Percentiles rank a stretch among this genome's conserved stretches.
These are phyloP conservation scores for Biscutella laevigata DNA, from an alignment of 441 rosid genomes.

Conservation along the genomic window DNA sequence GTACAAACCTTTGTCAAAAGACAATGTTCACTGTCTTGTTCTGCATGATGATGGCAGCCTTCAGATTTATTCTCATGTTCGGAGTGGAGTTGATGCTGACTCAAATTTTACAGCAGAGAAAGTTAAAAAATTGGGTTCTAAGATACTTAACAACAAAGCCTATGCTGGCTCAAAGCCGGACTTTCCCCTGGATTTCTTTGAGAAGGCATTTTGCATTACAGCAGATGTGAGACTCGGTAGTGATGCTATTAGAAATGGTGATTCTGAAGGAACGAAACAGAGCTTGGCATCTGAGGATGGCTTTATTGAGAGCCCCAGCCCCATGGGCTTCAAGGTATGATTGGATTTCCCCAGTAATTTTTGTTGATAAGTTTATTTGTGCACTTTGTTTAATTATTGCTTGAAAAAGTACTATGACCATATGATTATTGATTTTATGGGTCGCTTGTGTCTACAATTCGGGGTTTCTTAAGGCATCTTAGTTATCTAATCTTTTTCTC, in stretches of 20 bases:
- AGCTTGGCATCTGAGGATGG: conserved; percentile 95
- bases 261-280: conserved; percentile 92
- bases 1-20: conserved; percentile 93
- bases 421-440: not conserved
- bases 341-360: conserved; percentile 2
- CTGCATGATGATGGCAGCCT: conserved; percentile 99
- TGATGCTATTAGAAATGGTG: conserved; percentile 93
- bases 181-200: conserved; percentile 98
- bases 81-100: conserved; percentile 58
- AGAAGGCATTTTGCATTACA: conserved; percentile 91
- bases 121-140: conserved; percentile 83
- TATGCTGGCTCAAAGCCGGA: conserved; percentile 85
- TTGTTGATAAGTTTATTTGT: conserved; percentile 9
- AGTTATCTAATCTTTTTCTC: conserved; percentile 13
- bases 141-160: conserved; percentile 79
- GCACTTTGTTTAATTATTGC: conserved; percentile 1
- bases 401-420: not conserved
- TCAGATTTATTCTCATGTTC: conserved; percentile 84
- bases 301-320: conserved; percentile 83
- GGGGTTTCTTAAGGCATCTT: not conserved
- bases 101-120: conserved; percentile 73
- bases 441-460: conserved; percentile 1
- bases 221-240: conserved; percentile 92
- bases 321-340: conserved; percentile 91
- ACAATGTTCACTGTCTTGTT: conserved; percentile 89